These are phyloP conservation scores for Dictyostelium brefeldianum DNA, from an alignment of 78 protist species.

Conservation along the genomic window DNA sequence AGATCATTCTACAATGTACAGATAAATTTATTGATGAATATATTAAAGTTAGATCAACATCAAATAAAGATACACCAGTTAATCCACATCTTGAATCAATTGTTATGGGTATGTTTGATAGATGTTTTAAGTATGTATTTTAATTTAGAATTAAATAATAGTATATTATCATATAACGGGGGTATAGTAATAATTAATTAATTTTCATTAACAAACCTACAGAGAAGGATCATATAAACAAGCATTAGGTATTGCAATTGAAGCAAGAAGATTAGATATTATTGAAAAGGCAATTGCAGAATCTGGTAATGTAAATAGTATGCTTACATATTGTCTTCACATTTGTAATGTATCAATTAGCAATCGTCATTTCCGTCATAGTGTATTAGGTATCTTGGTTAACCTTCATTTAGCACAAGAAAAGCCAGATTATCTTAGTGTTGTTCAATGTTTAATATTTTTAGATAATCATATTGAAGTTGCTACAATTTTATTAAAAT, in stretches of 20 bases:
- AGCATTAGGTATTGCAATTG: constrained; percentile 96
- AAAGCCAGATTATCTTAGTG: constrained; percentile 67
- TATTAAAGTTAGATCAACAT: constrained; percentile 68
- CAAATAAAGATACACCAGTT: constrained; percentile 16
- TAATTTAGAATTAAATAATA: too few species aligned
- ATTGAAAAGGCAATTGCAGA: constrained; percentile 86
- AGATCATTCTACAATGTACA: too few species aligned
- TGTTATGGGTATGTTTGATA: constrained; percentile 91
- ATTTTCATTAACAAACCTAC: background rate
- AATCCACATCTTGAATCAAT: constrained; percentile 88
- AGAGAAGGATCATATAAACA: constrained; percentile 87
- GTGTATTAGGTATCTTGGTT: constrained; percentile 55
- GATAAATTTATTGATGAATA: constrained; percentile 91
- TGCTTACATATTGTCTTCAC: constrained; percentile 82
- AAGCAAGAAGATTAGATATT: constrained; percentile 94
- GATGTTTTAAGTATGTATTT: constrained; percentile 73
- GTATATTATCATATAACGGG: too few species aligned
- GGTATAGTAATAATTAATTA: background rate
- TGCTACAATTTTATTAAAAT: constrained; percentile 38
- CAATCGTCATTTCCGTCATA: constrained; percentile 67
- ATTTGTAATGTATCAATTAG: constrained; percentile 31
- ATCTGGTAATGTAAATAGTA: constrained; percentile 46
- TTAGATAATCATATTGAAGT: constrained; percentile 59
- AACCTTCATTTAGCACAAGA: constrained; percentile 44
- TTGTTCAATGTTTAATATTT: constrained; percentile 67